Percentiles rank a stretch among this genome's conserved stretches.
Conservation (phyloP, 805 yeast genomes). For the Kodamaea nitidulidarum region DNA sequence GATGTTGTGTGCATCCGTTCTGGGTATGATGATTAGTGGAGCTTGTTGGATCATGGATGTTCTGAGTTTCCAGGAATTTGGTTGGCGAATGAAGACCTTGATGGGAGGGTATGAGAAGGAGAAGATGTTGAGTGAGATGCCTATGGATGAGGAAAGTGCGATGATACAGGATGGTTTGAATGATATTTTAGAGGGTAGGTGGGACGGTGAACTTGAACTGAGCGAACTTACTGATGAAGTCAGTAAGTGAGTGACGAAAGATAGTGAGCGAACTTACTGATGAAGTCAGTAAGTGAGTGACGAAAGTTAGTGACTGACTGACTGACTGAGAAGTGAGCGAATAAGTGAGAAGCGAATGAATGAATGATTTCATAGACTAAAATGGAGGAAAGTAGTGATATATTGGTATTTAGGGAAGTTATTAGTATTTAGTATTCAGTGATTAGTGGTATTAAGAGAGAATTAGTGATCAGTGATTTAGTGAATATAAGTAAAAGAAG, state of each 20-base stretch:
- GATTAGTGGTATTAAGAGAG: too few species aligned
- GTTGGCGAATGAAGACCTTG: constrained; percentile 56
- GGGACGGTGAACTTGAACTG: constrained; percentile 21
- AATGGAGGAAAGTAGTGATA: too few species aligned
- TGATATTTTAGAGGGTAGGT: constrained; percentile 46
- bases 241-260: not conserved
- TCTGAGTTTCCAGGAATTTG: constrained; percentile 64
- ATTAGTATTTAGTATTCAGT: too few species aligned
- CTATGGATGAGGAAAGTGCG: constrained; percentile 57
- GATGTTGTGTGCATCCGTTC: constrained; percentile 63
- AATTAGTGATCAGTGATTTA: too few species aligned
- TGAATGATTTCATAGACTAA: too few species aligned
- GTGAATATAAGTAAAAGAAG: too few species aligned
- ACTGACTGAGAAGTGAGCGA: not conserved
- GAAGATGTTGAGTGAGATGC: constrained; percentile 36
- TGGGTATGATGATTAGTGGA: constrained; percentile 71
- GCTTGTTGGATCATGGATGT: constrained; percentile 79
- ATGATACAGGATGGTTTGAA: constrained; percentile 54
- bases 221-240: not conserved
- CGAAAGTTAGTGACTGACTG: not conserved
- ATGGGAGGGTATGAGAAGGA: constrained; percentile 69
- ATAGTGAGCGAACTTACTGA: not conserved
- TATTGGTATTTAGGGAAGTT: too few species aligned
- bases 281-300: not conserved
- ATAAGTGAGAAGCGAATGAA: too few species aligned